Percentiles rank a stretch among this genome's conserved stretches.
Conservation (phyloP, 805 yeast species). For the Spathaspora hagerdaliae region DNA sequence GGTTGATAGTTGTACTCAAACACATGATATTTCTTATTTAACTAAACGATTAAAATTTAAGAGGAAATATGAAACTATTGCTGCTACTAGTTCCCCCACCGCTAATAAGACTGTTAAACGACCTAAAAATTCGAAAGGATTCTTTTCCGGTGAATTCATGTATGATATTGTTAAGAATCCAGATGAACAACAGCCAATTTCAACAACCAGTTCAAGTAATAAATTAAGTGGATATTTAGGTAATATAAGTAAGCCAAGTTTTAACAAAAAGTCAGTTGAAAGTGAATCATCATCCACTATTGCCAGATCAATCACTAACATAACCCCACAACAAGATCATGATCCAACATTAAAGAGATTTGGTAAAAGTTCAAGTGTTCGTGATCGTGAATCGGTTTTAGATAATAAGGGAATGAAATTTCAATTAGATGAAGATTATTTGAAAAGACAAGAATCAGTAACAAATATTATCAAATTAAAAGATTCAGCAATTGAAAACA, state of each 20-base stretch:
- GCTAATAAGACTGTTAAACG: conserved; percentile 10
- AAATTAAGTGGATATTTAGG: conserved; percentile 34
- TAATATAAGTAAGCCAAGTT: conserved; percentile 26
- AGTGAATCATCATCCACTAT: neutral
- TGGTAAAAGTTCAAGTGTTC: conserved; percentile 2
- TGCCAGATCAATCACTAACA: neutral
- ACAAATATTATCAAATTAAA: conserved; percentile 30
- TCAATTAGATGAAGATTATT: conserved; percentile 24
- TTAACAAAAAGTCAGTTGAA: conserved; percentile 9
- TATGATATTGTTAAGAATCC: conserved; percentile 22
- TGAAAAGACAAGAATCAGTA: conserved; percentile 19
- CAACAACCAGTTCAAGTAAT: conserved; percentile 2
- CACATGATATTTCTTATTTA: conserved; percentile 29
- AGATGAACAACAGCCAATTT: conserved; percentile 2
- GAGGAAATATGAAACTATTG: conserved; percentile 2
- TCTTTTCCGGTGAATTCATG: conserved; percentile 32
- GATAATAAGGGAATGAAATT: conserved; percentile 12
- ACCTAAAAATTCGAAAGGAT: conserved; percentile 18
- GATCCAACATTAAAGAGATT: conserved; percentile 8
- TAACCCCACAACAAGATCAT: conserved; percentile 7
- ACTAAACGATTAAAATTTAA: conserved; percentile 24
- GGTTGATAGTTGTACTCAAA: conserved; percentile 42
- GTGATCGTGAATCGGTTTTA: conserved; percentile 5
- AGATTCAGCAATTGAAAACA: conserved; percentile 8
- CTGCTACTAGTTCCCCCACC: neutral